These are phyloP conservation scores for Mycena albidolilacea DNA, from an alignment of 768 basidiomycete genomes.

Conservation along the genomic window DNA sequence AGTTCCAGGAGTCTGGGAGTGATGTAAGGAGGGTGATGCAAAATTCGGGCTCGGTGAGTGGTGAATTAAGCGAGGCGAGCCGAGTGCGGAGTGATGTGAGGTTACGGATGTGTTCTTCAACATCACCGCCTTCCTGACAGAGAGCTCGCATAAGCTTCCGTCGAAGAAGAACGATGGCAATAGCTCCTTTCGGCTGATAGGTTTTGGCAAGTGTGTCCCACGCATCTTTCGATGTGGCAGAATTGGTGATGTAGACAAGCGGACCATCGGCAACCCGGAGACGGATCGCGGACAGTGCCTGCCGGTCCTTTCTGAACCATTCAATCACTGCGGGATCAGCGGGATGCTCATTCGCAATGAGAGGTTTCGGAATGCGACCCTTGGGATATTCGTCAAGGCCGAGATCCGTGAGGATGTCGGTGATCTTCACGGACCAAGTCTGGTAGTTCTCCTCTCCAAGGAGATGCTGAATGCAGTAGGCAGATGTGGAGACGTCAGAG, in stretches of 20 bases:
- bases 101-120: constrained; percentile 50
- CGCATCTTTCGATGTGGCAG: constrained; percentile 43
- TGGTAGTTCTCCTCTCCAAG: constrained; percentile 39
- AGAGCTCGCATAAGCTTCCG: constrained; percentile 44
- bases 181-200: constrained; percentile 46
- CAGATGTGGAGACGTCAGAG: constrained; percentile 24
- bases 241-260: constrained; percentile 47
- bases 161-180: constrained; percentile 45
- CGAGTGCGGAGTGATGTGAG: constrained; percentile 45
- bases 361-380: background rate
- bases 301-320: constrained; percentile 43
- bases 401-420: constrained; percentile 41
- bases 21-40: constrained; percentile 48
- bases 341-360: no score
- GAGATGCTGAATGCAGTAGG: constrained; percentile 38
- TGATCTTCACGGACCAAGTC: constrained; percentile 33
- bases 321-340: no score
- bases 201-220: constrained; percentile 48
- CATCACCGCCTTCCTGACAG: constrained; percentile 49
- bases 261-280: constrained; percentile 34
- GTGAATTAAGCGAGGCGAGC: constrained; percentile 38
- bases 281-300: constrained; percentile 49
- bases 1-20: constrained; percentile 52
- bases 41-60: constrained; percentile 49
- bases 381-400: constrained; percentile 22